Conservation (phyloP, 768 basidiomycete species). For the Neoboletus subvelutipes region DNA sequence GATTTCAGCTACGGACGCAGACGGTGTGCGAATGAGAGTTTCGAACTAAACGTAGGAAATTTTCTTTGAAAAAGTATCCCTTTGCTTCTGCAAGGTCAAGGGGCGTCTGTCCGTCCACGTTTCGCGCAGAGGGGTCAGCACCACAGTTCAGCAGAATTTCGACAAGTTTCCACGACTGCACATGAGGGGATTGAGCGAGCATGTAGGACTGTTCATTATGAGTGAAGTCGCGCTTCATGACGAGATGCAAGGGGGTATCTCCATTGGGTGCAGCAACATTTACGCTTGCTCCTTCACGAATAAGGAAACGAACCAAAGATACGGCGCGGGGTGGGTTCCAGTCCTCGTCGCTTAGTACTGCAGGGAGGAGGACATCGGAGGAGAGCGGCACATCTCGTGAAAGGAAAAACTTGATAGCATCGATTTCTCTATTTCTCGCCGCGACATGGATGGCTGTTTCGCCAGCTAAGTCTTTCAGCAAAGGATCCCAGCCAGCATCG, state of each 20-base stretch:
- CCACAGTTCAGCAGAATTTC: not conserved
- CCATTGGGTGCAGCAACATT: not conserved
- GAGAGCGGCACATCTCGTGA: not conserved
- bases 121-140: not conserved
- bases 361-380: not conserved
- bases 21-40: not conserved
- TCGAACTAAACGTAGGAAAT: too few relatives aligned
- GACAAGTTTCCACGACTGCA: not conserved
- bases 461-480: not conserved
- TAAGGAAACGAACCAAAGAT: not conserved
- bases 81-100: too few relatives aligned
- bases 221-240: not conserved
- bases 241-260: not conserved
- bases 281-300: not conserved
- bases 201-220: not conserved
- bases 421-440: not conserved
- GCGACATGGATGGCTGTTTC: not conserved
- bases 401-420: not conserved
- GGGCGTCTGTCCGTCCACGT: not conserved
- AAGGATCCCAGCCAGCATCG: not conserved
- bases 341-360: not conserved
- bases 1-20: not conserved
- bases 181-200: not conserved
- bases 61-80: too few relatives aligned
- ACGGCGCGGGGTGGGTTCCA: too few relatives aligned